Conservation (phyloP, 139 green algal genomes). For the Spirogloea muscicola region DNA sequence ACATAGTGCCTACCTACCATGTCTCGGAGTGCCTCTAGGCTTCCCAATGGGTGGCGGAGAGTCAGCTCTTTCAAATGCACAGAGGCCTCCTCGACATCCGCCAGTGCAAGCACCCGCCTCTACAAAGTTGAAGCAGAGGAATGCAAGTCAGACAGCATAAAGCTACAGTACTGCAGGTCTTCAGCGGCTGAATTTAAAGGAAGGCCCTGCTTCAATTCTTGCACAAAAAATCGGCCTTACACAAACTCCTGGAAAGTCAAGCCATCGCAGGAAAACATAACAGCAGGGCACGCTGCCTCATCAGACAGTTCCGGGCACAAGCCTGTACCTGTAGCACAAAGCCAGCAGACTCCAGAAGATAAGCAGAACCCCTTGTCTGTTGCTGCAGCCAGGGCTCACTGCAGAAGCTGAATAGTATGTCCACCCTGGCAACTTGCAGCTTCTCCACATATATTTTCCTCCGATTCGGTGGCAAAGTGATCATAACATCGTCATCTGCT, state of each 20-base stretch:
- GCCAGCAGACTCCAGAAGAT: slow-evolving; percentile 15
- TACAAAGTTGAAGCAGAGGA: slow-evolving; percentile 14
- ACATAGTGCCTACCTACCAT: slow-evolving; percentile 25
- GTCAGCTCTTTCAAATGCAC: slow-evolving; percentile 8
- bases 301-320: slow-evolving; percentile 3
- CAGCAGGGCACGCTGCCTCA: no score
- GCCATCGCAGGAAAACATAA: background rate
- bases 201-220: no score
- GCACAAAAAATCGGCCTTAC: background rate
- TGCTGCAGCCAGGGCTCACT: slow-evolving; percentile 41
- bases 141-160: background rate
- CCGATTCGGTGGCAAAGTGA: background rate
- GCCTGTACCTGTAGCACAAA: slow-evolving; percentile 25
- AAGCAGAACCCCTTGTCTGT: slow-evolving; percentile 30
- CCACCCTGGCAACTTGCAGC: background rate
- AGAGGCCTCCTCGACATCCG: slow-evolving; percentile 24
- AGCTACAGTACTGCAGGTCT: background rate
- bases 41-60: slow-evolving; percentile 13
- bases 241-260: slow-evolving; percentile 1
- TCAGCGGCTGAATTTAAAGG: no score
- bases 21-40: background rate
- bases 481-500: no score
- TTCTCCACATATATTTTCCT: background rate
- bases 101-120: slow-evolving; percentile 36
- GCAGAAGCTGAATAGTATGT: slow-evolving; percentile 21